Evolutionary conservation across 306 rosid genomes (phyloP).

Genomic region (Trifolium pratense): DNA sequence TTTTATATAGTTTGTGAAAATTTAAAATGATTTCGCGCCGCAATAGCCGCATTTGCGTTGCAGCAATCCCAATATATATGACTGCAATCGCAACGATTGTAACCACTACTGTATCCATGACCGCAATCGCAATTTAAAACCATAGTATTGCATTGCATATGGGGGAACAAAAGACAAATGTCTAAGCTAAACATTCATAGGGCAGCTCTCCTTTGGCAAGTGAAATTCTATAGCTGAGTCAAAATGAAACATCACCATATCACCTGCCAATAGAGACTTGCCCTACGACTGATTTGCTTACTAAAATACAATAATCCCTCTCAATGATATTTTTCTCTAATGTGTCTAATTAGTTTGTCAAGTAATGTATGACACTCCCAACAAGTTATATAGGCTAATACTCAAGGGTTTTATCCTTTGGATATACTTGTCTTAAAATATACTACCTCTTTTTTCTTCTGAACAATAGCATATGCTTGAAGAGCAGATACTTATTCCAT

Average conservation of each 20-base stretch:
- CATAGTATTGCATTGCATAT: too few species aligned
- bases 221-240: neutral
- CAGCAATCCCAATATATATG: too few species aligned
- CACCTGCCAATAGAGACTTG: constrained; percentile 43
- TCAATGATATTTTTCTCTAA: neutral
- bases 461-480: constrained; percentile 18
- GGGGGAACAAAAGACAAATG: too few species aligned
- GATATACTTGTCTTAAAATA: constrained; percentile 27
- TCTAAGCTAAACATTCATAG: constrained; percentile 44
- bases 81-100: too few species aligned
- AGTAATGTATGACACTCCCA: constrained; percentile 6
- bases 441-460: neutral
- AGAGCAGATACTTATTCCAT: neutral
- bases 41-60: too few species aligned
- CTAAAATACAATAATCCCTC: neutral
- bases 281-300: constrained; percentile 45
- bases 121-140: too few species aligned
- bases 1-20: too few species aligned
- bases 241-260: neutral
- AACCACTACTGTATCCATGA: too few species aligned
- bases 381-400: constrained; percentile 40
- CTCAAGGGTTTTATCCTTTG: constrained; percentile 32
- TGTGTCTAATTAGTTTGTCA: neutral
- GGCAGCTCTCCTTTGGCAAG: constrained; percentile 55
- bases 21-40: too few species aligned